Evolutionary conservation across 495 filamentous ascomycete species (phyloP).

Genomic region (Xylaria nigripes): DNA sequence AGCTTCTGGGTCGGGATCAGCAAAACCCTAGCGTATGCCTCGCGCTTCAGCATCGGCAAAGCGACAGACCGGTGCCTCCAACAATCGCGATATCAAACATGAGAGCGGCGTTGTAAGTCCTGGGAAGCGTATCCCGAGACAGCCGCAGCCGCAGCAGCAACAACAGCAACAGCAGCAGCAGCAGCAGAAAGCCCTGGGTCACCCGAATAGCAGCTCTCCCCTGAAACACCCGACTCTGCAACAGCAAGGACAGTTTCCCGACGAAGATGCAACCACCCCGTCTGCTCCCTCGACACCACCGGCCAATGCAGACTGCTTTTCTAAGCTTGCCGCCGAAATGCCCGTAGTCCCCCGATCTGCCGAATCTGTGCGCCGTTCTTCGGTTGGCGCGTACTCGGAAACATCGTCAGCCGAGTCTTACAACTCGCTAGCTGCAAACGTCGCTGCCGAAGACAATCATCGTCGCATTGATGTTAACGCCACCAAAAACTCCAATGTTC

Average conservation of each 20-base stretch:
- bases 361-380: slow-evolving; percentile 35
- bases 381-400: slow-evolving; percentile 41
- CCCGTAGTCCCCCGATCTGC: slow-evolving; percentile 31
- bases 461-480: slow-evolving; percentile 57
- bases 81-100: slow-evolving; percentile 68
- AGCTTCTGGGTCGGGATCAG: slow-evolving; percentile 41
- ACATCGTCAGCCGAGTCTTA: slow-evolving; percentile 42
- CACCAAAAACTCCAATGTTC: slow-evolving; percentile 57
- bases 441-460: slow-evolving; percentile 40
- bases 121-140: slow-evolving; percentile 65
- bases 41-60: slow-evolving; percentile 57
- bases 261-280: slow-evolving; percentile 41
- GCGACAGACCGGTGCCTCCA: slow-evolving; percentile 56
- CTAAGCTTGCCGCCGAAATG: slow-evolving; percentile 34
- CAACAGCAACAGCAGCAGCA: slow-evolving; percentile 51
- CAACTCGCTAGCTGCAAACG: slow-evolving; percentile 28
- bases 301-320: slow-evolving; percentile 28
- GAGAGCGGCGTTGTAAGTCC: slow-evolving; percentile 83
- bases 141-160: no score
- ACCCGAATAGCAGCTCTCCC: slow-evolving; percentile 42
- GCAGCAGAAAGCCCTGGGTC: slow-evolving; percentile 51
- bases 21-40: slow-evolving; percentile 54
- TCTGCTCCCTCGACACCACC: slow-evolving; percentile 33
- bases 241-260: slow-evolving; percentile 15
- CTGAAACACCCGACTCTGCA: slow-evolving; percentile 22